Percentiles rank a stretch among this genome's conserved stretches.
Conservation (phyloP, 495 filamentous ascomycete genomes). For the Xylaria curta region DNA sequence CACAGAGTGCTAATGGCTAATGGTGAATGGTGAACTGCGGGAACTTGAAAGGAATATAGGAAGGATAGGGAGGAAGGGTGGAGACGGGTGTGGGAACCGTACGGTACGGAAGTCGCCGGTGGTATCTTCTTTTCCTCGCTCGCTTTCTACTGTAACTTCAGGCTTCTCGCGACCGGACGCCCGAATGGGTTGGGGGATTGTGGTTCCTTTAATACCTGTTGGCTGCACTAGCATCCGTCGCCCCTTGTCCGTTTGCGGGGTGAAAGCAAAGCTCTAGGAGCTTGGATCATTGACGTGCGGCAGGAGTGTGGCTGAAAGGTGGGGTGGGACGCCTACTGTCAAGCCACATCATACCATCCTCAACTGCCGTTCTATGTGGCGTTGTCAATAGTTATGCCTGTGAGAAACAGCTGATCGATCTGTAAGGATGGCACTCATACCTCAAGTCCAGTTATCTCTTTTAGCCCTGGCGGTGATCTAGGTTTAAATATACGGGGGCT, state of each 20-base stretch:
- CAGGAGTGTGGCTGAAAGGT: constrained; percentile 17
- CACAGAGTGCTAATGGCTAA: no score
- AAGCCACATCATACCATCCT: constrained; percentile 20
- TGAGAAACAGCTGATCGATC: background rate
- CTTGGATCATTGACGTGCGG: background rate
- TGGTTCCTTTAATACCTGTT: constrained; percentile 29
- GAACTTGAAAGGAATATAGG: background rate
- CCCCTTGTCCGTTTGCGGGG: constrained; percentile 34
- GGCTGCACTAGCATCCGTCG: constrained; percentile 16
- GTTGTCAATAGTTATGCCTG: background rate
- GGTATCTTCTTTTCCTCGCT: background rate
- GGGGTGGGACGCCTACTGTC: background rate
- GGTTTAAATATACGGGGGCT: no score
- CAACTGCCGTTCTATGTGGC: constrained; percentile 9
- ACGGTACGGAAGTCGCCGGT: constrained; percentile 4
- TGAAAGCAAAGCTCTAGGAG: constrained; percentile 24
- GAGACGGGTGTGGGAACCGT: background rate
- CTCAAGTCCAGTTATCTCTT: no score
- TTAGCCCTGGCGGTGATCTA: no score
- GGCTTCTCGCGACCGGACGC: constrained; percentile 13
- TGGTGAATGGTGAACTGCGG: no score
- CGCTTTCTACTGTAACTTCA: constrained; percentile 10
- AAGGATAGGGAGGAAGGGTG: background rate
- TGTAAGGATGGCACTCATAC: no score
- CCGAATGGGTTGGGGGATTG: constrained; percentile 24